Base-by-base conservation (phyloP, 2,329 filamentous ascomycete genomes). In the Emmonsiellopsis sp. region DNA sequence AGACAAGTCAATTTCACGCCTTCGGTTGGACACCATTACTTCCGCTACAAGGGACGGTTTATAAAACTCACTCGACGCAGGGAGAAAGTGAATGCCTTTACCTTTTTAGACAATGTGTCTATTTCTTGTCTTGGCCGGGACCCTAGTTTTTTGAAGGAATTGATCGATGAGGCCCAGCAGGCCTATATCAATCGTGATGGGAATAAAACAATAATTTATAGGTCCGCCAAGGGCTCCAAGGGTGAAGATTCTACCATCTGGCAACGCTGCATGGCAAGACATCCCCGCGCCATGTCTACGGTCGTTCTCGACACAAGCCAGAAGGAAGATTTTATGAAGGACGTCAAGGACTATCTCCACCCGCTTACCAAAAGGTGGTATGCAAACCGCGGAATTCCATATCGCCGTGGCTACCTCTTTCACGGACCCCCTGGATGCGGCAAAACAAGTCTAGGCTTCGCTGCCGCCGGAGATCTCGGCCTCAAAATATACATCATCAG, bases 371-470 rank as follows among this genome's bases (percentile, higher is more conserved):
- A 73, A 2, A 58, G 83, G n/a, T 95, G 88, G 88, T 95, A 95
- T 47, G 64, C 84, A 0, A 86, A 88, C 59, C 79, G 88, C 6
- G 89, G 89, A 0, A 92, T 95, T 33, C 89, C 90, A 0, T 94
- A 94, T 65, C 81, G 89, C 11, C 79, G 89, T 4, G 90, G 89
- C 0, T 95, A 93, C 62, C 78, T 95, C 0, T 81, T 95, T 13
- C 77, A 91, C 58, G 89, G 89, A 0, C 87, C 88, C 0, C 87
- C 87, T 0, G 87, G 88, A 0, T 91, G 87, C 0, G 87, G 88
- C 11, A 93, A 92, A 68, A 86, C 82, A 44, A 86, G 83, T 45
- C 75, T 89, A 1, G 84, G 81, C 57, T 77, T 88, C 42, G 85
- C 86, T 0, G 75, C 87, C 49, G 84, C 86, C 0, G 86, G 86